Percentiles rank a stretch among this genome's conserved stretches.
Evolutionary conservation across 148 eudicot genomes (phyloP).

Genomic region (Limonium bicolor): DNA sequence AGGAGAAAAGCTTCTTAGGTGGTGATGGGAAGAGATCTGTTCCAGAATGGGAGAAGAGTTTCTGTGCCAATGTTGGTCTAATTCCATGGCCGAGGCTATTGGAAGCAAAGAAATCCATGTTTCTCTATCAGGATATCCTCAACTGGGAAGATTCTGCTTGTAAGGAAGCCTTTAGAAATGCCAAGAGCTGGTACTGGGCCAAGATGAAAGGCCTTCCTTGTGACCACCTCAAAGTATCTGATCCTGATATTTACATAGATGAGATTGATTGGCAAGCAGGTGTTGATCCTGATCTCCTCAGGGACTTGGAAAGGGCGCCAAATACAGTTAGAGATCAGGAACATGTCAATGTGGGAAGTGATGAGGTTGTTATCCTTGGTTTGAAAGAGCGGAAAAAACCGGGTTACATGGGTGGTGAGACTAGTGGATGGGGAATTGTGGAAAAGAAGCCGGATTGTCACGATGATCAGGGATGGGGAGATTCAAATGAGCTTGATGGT

Average conservation of each 20-base stretch:
- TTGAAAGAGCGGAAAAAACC: too few species aligned
- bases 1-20: too few species aligned
- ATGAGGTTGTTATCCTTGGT: too few species aligned
- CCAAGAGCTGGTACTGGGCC: constrained; percentile 55
- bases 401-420: too few species aligned
- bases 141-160: constrained; percentile 65
- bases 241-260: constrained; percentile 59
- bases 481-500: too few species aligned
- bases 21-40: constrained; percentile 1
- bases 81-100: constrained; percentile 41
- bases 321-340: too few species aligned
- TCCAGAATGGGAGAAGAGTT: constrained; percentile 51
- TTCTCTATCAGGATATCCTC: constrained; percentile 30
- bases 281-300: constrained; percentile 21
- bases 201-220: constrained; percentile 34
- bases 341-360: too few species aligned
- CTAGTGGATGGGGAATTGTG: too few species aligned
- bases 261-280: constrained; percentile 41
- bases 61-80: constrained; percentile 37
- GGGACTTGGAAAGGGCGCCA: constrained; percentile 20
- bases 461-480: too few species aligned
- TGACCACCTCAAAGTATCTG: constrained; percentile 26
- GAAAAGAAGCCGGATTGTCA: too few species aligned
- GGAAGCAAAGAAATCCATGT: constrained; percentile 30
- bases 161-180: constrained; percentile 43